Conservation (phyloP, 495 filamentous ascomycete species). For the Jackrogersella multiformis region DNA sequence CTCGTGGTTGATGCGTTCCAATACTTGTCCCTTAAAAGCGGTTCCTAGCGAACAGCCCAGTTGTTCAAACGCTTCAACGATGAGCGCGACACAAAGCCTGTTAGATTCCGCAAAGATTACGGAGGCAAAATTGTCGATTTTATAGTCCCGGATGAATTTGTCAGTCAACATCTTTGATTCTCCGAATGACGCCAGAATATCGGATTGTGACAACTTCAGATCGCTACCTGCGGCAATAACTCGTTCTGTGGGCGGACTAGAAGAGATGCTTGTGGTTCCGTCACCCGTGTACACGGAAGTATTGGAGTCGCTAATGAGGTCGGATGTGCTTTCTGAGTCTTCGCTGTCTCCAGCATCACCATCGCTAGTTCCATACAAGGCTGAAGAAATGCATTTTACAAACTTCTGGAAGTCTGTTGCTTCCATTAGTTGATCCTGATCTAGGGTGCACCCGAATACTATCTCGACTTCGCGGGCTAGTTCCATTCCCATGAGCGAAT, state of each 20-base stretch:
- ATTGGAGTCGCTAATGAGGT: not conserved
- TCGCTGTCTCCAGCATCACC: not conserved
- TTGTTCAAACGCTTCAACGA: not conserved
- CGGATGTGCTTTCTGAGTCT: not conserved
- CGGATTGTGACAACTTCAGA: not conserved
- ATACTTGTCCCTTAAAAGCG: not conserved
- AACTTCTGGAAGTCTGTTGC: not conserved
- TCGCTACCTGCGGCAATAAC: not conserved
- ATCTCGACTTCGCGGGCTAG: slow-evolving; percentile 28
- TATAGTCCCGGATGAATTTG: not conserved
- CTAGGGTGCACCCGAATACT: not conserved
- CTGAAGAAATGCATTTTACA: not conserved
- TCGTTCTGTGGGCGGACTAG: not conserved
- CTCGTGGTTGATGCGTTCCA: not conserved
- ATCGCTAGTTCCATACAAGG: not conserved
- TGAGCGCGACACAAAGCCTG: not conserved
- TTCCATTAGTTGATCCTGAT: not conserved
- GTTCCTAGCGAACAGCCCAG: not conserved
- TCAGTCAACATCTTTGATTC: not conserved
- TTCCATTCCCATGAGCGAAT: slow-evolving; percentile 66
- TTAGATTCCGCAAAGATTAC: not conserved
- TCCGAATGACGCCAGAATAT: not conserved
- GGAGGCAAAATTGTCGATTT: not conserved
- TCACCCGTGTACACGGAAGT: not conserved
- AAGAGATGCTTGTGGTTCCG: not conserved